Percentiles rank a stretch among this genome's conserved stretches.
These are phyloP conservation scores for Citrus australasica DNA, from an alignment of 345 rosid species.

Conservation along the genomic window DNA sequence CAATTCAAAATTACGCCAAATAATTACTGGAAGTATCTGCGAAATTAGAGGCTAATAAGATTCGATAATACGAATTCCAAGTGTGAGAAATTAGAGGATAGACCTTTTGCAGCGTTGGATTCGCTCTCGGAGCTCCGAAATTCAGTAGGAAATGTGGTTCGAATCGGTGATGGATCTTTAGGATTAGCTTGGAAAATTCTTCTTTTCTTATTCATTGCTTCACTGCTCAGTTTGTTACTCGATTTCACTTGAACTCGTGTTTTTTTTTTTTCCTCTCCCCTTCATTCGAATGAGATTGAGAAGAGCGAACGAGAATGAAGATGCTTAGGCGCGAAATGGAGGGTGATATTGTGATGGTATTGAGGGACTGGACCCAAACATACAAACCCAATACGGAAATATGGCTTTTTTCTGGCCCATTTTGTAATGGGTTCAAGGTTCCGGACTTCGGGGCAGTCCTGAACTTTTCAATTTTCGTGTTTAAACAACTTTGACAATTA, in stretches of 20 bases:
- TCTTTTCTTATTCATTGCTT: neutral
- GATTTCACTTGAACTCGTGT: neutral
- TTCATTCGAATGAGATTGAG: neutral
- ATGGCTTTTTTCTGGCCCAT: too few species aligned
- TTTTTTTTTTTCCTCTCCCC: too few species aligned
- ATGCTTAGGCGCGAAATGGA: neutral
- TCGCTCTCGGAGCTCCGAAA: neutral
- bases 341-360: too few species aligned
- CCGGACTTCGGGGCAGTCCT: too few species aligned
- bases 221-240: neutral
- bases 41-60: neutral
- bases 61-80: neutral
- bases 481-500: too few species aligned
- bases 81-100: neutral
- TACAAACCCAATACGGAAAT: too few species aligned
- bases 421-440: too few species aligned
- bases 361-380: too few species aligned
- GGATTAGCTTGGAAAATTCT: neutral
- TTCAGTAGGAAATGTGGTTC: neutral
- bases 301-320: neutral
- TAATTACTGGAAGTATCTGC: neutral
- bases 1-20: neutral
- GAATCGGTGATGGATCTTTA: neutral
- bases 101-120: conserved; percentile 4
- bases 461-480: too few species aligned